A percentile compares a stretch with the other conserved stretches of the same genome.
These are phyloP conservation scores for Eucommia ulmoides DNA, from an alignment of 257 asterid species.

Conservation along the genomic window DNA sequence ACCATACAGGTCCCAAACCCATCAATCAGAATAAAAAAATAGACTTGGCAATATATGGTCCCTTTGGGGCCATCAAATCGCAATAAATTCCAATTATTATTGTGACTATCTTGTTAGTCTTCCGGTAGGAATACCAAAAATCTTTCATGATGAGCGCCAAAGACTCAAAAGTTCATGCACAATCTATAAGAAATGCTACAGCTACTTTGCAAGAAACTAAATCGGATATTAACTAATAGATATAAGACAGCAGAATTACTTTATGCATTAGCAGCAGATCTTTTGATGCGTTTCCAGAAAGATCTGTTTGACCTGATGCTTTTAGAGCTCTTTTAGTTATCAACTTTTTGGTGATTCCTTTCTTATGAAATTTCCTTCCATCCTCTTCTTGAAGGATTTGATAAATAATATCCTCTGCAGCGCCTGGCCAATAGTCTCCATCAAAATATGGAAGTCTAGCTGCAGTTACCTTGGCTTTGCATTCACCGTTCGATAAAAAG, in stretches of 20 bases:
- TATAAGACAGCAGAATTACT: constrained; percentile 28
- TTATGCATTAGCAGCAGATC: constrained; percentile 84
- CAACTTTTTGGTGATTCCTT: constrained; percentile 58
- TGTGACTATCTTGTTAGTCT: too few species aligned
- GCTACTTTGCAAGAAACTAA: too few species aligned
- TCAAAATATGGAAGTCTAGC: constrained; percentile 92
- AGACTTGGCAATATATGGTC: too few species aligned
- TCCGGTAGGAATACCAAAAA: too few species aligned
- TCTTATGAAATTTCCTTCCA: constrained; percentile 67
- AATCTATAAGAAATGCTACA: too few species aligned
- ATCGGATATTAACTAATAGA: not conserved
- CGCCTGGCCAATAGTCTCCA: constrained; percentile 99
- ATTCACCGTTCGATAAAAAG: constrained; percentile 67
- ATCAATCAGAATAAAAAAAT: too few species aligned
- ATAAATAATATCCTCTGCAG: constrained; percentile 88
- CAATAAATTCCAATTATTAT: too few species aligned
- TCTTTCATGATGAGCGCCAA: too few species aligned
- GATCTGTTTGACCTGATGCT: constrained; percentile 96
- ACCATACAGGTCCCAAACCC: too few species aligned
- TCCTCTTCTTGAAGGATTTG: constrained; percentile 92
- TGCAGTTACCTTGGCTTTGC: constrained; percentile 92
- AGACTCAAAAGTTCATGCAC: too few species aligned
- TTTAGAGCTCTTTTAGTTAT: constrained; percentile 80
- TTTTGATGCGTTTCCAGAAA: constrained; percentile 84
- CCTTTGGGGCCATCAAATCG: too few species aligned